These are phyloP conservation scores for Spergularia bocconei DNA, from an alignment of 148 eudicot genomes.

Conservation along the genomic window DNA sequence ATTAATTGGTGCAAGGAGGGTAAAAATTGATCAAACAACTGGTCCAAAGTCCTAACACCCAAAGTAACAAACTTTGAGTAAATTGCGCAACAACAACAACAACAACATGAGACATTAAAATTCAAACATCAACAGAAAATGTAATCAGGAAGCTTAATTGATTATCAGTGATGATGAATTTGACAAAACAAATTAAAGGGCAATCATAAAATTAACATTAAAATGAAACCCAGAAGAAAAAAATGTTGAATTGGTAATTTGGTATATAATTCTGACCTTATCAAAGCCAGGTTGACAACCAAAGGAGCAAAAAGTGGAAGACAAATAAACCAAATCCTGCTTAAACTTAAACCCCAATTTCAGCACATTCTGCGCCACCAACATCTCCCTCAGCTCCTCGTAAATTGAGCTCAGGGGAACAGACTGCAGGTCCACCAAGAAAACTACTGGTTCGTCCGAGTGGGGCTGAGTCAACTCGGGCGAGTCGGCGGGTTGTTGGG, in stretches of 20 bases:
- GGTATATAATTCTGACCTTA: constrained; percentile 33
- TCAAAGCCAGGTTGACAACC: constrained; percentile 67
- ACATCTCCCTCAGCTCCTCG: constrained; percentile 41
- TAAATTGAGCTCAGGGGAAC: constrained; percentile 39
- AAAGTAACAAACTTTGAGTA: not conserved
- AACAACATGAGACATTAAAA: not conserved
- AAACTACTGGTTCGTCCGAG: constrained; percentile 33
- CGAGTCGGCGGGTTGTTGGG: constrained; percentile 13
- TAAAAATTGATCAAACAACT: not conserved
- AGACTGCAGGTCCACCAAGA: constrained; percentile 54
- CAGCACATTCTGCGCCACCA: constrained; percentile 42
- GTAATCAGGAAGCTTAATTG: not conserved
- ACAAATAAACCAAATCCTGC: constrained; percentile 75
- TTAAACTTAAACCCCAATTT: constrained; percentile 84
- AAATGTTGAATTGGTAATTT: not conserved
- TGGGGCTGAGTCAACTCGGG: not conserved
- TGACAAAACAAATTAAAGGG: not conserved
- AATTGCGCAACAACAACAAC: not conserved
- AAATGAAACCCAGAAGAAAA: not conserved
- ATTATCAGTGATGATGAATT: not conserved
- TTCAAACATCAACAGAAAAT: not conserved
- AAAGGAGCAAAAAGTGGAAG: constrained; percentile 56
- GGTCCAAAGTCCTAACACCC: not conserved
- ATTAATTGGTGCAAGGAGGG: not conserved
- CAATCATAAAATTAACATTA: not conserved